Evolutionary conservation across 768 basidiomycete species (phyloP), one percentile per base, ranked within the genome.

Genomic region (Suillus discolor): DNA sequence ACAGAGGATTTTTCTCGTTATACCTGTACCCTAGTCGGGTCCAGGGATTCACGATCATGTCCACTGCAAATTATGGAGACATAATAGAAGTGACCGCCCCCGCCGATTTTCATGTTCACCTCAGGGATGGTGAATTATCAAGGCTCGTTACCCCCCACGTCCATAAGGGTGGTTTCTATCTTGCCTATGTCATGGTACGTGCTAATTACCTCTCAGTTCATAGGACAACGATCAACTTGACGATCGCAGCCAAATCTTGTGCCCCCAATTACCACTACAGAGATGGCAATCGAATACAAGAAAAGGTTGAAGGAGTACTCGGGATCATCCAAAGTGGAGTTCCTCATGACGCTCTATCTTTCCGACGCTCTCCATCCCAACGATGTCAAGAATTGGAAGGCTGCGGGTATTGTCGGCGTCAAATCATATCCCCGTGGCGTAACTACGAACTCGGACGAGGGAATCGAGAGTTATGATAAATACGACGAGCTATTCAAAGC

Each of bases 391-490:
- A 96, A 93, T 77, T 97, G 97, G 15, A 91, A 90, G 62, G 78
- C 82, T 42, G 91, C 92, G 20, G 97, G 97, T 23, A 86, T 99
- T 67, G 85, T 85, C 55, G 86, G 97, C 47, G 94, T 99, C 70
- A 99, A 99, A 79, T 96, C 93, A 18, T 99, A 99, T 76, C 97
- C 97, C 57, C 85, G 93, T 66, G 97, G 97, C 12, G 97, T 99
- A 4, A 99, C 97, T 28, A 99, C 97, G 42, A 97, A 98, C 77
- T 96, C 94, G 15, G 94, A 96, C 65, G 89, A 93, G 41, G 97
- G 97, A 8, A 97, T 99, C 69, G 97, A 99, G 76, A 94, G 94
- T 16, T 99, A 99, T 71, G 92, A 93, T 71, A 83, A 86, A 1
- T 99, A 97, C 75, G 97, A 98, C 77, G 90, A 92, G 23, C 87